phyloP scores from a whole-genome alignment of 192 early-diverging fungal species.

The Funneliformis geosporum region DNA sequence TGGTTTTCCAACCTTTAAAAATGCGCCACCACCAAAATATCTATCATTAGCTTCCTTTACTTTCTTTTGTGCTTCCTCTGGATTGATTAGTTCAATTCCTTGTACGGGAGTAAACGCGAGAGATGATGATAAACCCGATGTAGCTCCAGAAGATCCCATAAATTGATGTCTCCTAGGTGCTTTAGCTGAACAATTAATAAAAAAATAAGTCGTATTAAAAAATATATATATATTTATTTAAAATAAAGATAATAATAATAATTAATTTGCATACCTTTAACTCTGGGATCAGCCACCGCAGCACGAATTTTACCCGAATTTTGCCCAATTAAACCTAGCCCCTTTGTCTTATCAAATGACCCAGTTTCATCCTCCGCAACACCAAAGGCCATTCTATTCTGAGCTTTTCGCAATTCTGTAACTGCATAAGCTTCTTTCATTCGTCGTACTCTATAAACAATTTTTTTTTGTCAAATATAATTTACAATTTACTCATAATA shows the following conservation, averaged over 20 bases:
- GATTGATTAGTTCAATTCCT: constrained; percentile 91
- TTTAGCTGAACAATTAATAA: constrained; percentile 44
- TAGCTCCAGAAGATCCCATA: constrained; percentile 46
- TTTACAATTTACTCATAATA: not conserved
- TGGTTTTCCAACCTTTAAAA: constrained; percentile 54
- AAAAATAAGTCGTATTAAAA: constrained; percentile 32
- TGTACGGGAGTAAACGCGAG: constrained; percentile 94
- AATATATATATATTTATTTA: not conserved
- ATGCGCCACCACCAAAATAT: constrained; percentile 75
- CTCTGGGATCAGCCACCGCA: constrained; percentile 64
- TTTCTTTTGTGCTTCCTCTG: constrained; percentile 63
- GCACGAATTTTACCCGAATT: constrained; percentile 79
- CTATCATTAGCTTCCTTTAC: constrained; percentile 67
- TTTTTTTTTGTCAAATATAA: not conserved
- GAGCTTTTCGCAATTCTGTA: constrained; percentile 87
- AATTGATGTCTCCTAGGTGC: constrained; percentile 55
- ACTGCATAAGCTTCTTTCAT: constrained; percentile 79
- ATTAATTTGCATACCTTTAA: constrained; percentile 62
- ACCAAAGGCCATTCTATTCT: constrained; percentile 92
- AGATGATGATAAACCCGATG: constrained; percentile 84
- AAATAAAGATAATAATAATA: not conserved
- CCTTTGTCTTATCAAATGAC: constrained; percentile 81
- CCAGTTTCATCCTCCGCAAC: constrained; percentile 87
- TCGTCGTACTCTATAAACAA: constrained; percentile 65
- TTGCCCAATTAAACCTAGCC: constrained; percentile 84